Percentiles rank a stretch among this genome's conserved stretches.
Conservation (phyloP, 2,329 filamentous ascomycete species). For the Stagonosporopsis tanaceti region DNA sequence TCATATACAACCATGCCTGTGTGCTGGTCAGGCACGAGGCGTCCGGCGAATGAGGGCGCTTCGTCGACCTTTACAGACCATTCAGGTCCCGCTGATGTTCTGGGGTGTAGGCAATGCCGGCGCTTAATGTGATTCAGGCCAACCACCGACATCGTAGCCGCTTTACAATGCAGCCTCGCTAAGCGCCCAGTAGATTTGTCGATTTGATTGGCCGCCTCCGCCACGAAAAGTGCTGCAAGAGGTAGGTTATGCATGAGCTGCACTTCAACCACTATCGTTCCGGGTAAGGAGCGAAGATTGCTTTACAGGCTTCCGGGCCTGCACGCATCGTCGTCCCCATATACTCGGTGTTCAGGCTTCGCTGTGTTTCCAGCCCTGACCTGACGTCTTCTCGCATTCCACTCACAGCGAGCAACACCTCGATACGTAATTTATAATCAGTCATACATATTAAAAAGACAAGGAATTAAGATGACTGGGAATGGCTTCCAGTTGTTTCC, state of each 20-base stretch:
- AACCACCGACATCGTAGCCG: constrained; percentile 50
- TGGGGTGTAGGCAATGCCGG: constrained; percentile 43
- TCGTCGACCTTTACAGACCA: constrained; percentile 25
- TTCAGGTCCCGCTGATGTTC: constrained; percentile 30
- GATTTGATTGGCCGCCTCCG: constrained; percentile 42
- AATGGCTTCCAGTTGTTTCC: constrained; percentile 50
- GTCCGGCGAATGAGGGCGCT: constrained; percentile 37
- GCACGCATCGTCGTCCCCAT: constrained; percentile 29
- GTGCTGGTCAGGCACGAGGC: constrained; percentile 39
- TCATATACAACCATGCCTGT: constrained; percentile 45
- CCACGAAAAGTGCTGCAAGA: constrained; percentile 37
- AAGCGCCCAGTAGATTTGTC: constrained; percentile 44
- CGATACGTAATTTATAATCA: constrained; percentile 14
- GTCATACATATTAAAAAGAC: neutral
- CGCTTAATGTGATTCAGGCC: constrained; percentile 46
- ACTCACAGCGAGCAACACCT: neutral
- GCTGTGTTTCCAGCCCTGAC: constrained; percentile 5
- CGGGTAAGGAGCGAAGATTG: constrained; percentile 20
- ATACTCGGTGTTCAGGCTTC: constrained; percentile 9
- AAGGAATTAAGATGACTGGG: constrained; percentile 41
- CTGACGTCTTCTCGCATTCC: neutral
- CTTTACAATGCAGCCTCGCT: constrained; percentile 26
- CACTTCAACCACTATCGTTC: constrained; percentile 45
- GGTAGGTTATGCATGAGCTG: constrained; percentile 43
- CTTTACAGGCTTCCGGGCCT: constrained; percentile 27